Percentiles rank a stretch among this genome's conserved stretches.
Conservation (phyloP, 2,329 filamentous ascomycete genomes). For the Penicillium sp. region DNA sequence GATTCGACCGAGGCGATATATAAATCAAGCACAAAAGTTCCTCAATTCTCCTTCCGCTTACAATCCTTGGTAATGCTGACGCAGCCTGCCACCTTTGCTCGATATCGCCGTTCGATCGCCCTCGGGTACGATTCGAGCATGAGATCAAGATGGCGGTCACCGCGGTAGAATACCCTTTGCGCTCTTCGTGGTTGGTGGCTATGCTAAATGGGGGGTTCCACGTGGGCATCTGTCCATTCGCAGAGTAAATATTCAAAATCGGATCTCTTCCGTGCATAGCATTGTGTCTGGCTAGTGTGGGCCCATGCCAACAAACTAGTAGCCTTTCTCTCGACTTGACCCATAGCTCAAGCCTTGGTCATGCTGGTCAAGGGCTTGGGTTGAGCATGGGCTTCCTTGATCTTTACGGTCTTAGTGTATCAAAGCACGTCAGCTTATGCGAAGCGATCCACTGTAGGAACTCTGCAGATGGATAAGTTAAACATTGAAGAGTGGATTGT, state of each 20-base stretch:
- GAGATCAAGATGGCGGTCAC: not conserved
- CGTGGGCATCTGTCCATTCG: not conserved
- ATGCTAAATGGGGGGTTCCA: slow-evolving; percentile 2
- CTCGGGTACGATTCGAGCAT: not conserved
- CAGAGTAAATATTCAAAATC: slow-evolving; percentile 11
- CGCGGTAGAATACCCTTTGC: slow-evolving; percentile 3
- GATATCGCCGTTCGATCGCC: not conserved
- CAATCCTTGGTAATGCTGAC: not conserved
- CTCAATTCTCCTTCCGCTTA: not conserved
- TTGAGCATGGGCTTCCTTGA: not conserved
- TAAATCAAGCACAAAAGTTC: not conserved
- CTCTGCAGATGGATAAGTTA: not conserved
- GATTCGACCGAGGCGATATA: slow-evolving; percentile 63
- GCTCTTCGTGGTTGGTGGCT: not conserved
- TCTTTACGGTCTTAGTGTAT: not conserved
- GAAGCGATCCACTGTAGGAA: not conserved
- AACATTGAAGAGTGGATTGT: not conserved
- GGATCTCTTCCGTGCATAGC: not conserved
- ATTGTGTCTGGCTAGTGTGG: not conserved
- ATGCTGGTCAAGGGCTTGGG: not conserved
- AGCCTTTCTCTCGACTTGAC: not conserved
- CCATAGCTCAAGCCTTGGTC: not conserved
- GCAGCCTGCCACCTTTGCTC: not conserved
- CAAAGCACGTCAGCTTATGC: not conserved
- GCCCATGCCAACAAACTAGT: too few relatives aligned